Percentiles rank a stretch among this genome's conserved stretches.
These are phyloP conservation scores for Russula sp. DNA, from an alignment of 768 basidiomycete genomes.

Conservation along the genomic window DNA sequence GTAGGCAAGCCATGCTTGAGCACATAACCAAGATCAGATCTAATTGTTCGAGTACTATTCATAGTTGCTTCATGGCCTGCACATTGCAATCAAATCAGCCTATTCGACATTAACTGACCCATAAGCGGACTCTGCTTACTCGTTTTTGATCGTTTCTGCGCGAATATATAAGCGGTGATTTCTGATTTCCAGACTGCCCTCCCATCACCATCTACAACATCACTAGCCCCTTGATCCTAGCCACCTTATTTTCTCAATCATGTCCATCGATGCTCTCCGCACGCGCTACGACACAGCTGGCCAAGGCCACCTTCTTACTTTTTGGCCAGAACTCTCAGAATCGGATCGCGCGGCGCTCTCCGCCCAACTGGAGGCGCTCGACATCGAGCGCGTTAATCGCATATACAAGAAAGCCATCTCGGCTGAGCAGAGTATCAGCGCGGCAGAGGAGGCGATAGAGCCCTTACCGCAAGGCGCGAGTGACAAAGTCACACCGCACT, in stretches of 20 bases:
- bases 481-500: conserved; percentile 49
- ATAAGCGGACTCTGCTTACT: too few relatives aligned
- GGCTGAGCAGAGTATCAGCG: conserved; percentile 48
- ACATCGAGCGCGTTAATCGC: conserved; percentile 87
- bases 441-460: conserved; percentile 44
- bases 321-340: conserved; percentile 68
- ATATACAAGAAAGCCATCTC: conserved; percentile 72
- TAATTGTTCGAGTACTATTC: too few relatives aligned
- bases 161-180: background rate
- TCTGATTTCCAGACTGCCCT: background rate
- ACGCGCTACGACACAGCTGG: conserved; percentile 68
- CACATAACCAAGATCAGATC: too few relatives aligned
- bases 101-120: too few relatives aligned
- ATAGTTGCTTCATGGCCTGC: too few relatives aligned
- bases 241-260: conserved; percentile 22
- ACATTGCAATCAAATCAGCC: too few relatives aligned
- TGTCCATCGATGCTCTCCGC: conserved; percentile 52
- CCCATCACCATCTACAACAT: too few relatives aligned
- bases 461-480: conserved; percentile 76
- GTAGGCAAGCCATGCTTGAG: too few relatives aligned
- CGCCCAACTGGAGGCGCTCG: conserved; percentile 68
- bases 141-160: too few relatives aligned
- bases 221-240: background rate
- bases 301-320: conserved; percentile 85
- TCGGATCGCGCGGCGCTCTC: conserved; percentile 56